Evolutionary conservation across 495 filamentous ascomycete genomes (phyloP).

Genomic region (Penicillium cosmopolitanum): DNA sequence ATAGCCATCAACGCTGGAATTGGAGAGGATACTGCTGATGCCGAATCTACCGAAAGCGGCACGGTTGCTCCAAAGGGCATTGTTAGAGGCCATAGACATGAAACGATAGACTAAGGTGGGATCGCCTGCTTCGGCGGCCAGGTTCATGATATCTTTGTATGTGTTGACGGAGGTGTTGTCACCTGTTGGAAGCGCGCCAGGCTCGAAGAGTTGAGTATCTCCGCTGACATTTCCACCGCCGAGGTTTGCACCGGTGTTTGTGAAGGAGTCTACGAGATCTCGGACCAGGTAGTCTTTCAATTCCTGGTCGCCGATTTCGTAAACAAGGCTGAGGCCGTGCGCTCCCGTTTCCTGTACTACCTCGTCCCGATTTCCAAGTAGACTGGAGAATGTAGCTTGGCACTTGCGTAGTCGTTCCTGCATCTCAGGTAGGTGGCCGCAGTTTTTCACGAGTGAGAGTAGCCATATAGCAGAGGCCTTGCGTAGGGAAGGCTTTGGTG

Average conservation of each 20-base stretch:
- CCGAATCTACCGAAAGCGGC: constrained; percentile 95
- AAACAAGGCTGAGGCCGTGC: constrained; percentile 84
- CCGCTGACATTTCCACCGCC: constrained; percentile 74
- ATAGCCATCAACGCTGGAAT: constrained; percentile 75
- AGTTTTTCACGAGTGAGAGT: constrained; percentile 89
- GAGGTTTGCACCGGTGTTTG: constrained; percentile 69
- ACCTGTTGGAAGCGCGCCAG: constrained; percentile 88
- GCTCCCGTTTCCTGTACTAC: constrained; percentile 95
- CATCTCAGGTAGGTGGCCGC: constrained; percentile 72
- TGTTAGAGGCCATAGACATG: constrained; percentile 93
- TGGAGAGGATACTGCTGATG: constrained; percentile 85
- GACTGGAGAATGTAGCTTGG: constrained; percentile 82
- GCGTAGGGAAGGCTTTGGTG: constrained; percentile 81
- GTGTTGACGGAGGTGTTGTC: constrained; percentile 88
- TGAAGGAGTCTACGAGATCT: constrained; percentile 87
- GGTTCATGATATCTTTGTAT: constrained; percentile 92
- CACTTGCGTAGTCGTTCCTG: constrained; percentile 74
- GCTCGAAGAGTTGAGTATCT: constrained; percentile 91
- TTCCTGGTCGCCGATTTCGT: constrained; percentile 82
- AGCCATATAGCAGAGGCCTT: constrained; percentile 94
- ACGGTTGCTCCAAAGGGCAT: constrained; percentile 92
- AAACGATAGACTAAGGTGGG: constrained; percentile 94
- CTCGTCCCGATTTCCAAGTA: constrained; percentile 88
- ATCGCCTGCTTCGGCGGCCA: constrained; percentile 92
- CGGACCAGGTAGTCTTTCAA: constrained; percentile 82